Evolutionary conservation across 768 basidiomycete genomes (phyloP), one percentile per base, ranked within the genome.

Genomic region (Tulasnella sp.): DNA sequence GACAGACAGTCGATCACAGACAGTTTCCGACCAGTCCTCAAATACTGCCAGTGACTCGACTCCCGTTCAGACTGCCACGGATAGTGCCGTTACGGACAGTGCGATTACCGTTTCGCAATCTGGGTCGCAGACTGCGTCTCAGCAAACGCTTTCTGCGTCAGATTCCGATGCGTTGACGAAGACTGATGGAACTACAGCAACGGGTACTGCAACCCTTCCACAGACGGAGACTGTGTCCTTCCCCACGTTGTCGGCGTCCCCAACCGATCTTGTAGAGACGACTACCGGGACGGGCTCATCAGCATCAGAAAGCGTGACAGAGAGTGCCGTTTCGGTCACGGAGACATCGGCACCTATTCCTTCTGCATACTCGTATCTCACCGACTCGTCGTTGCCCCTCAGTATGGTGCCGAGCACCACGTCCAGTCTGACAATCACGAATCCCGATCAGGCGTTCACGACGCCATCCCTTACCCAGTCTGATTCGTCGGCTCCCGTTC

Each of bases 351-450:
- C 12, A 19, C 68, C 73, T 0, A 75, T 74, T 51, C 69, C 86
- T 9, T 83, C 87, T n/a, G 68, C 62, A 12, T 70, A 75, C 58
- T 86, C 89, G 52, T 79, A 71, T 54, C 79, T 84, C 37, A 61
- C 63, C 21, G 50, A 29, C 4, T 6, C 53, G 29, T 55, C 58
- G 6, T 25, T 59, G 17, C 11, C 19, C 3, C 27, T 59, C 50
- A 57, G 51, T 12, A 12, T 39, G 36, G 2, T 34, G 36, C 17
- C 14, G 12, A 32, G 34, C n/a, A 50, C 27, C n/a, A 25, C 54
- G 39, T 21, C 53, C 21, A 64, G 19, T 52, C 60, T 54, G 7
- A 2, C 59, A 60, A 65, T 49, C 17, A 66, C 49, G 35, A 60
- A 56, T 21, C 62, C 61, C 19, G 70, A 68, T 59, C 57, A 78